Base-by-base conservation (phyloP, 208 protist genomes). In the Leishmania turanica region DNA sequence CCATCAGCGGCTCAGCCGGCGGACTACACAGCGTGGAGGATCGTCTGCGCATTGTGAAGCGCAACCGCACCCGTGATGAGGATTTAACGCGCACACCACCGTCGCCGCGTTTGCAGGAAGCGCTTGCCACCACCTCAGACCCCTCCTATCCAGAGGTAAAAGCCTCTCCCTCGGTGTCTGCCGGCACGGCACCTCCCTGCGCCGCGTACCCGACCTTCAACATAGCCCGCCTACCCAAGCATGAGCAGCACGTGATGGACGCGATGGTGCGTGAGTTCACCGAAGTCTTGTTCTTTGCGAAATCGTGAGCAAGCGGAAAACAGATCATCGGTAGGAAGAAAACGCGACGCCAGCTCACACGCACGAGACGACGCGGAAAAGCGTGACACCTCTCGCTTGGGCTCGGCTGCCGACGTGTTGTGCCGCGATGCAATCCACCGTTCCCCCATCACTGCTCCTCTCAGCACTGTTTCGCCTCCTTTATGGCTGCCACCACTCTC, bases 191-290 rank as follows among this genome's bases (percentile, higher is more conserved):
- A 47, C 90, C 93, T 49, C 93, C 93, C 19, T 94, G 88, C 73
- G 71, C 80, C 19, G 79, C 87, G 34, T 97, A 95, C 83, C 91
- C 94, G 5, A 92, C 89, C 34, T 95, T 94, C 72, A 89, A 83
- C 79, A 62, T 84, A 9, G 47, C 78, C 5, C 88, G 88, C 42
- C 81, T 92, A 42, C 79, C 94, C 21, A 92, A 94, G 73, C 89
- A 94, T 72, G 94, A 96, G 60, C 89, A 96, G 80, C 82, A 93
- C 74, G 80, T 94, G 49, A 77, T 97, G 76, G 90, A 96, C n/a
- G 92, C 90, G 1, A 72, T 96, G 74, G 85, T 93, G 37, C 56
- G 75, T 19, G 91, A 97, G 49, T 88, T 90, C 42, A 81, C 89
- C 6, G 93, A 96, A 70, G 89, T 89, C 7, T 75, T 97, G 40